Evolutionary conservation across 306 rosid genomes (phyloP).

Genomic region (Prunus padus): DNA sequence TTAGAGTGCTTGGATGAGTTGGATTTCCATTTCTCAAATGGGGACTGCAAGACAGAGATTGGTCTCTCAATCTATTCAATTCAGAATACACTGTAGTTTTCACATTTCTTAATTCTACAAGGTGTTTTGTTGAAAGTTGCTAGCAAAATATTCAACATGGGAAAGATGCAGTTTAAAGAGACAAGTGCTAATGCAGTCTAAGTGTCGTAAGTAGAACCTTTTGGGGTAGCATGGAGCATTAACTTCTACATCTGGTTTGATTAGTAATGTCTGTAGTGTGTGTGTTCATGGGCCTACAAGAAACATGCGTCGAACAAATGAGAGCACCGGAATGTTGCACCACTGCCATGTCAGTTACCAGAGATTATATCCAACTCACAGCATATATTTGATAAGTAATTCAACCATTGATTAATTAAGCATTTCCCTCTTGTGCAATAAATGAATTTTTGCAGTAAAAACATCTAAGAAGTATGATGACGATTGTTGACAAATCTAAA

Average conservation of each 20-base stretch:
- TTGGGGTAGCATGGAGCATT: no score
- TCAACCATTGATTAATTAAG: not conserved
- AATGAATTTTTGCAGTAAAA: not conserved
- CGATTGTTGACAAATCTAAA: not conserved
- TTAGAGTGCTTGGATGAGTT: slow-evolving; percentile 51
- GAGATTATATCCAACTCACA: not conserved
- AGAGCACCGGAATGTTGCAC: not conserved
- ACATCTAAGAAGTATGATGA: not conserved
- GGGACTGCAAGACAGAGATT: not conserved
- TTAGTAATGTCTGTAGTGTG: not conserved
- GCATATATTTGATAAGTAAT: not conserved
- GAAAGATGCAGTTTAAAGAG: not conserved
- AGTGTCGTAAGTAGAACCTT: not conserved
- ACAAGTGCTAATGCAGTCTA: not conserved
- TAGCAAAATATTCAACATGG: not conserved
- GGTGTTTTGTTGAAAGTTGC: not conserved
- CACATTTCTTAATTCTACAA: not conserved
- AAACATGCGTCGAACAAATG: not conserved
- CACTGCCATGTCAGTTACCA: not conserved
- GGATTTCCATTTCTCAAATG: slow-evolving; percentile 43
- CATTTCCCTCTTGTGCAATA: no score
- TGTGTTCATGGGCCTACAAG: not conserved
- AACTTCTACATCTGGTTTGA: no score
- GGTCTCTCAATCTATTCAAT: not conserved
- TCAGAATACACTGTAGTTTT: not conserved